These are phyloP conservation scores for Neofusicoccum parvum DNA, from an alignment of 2,329 filamentous ascomycete species.

Conservation along the genomic window DNA sequence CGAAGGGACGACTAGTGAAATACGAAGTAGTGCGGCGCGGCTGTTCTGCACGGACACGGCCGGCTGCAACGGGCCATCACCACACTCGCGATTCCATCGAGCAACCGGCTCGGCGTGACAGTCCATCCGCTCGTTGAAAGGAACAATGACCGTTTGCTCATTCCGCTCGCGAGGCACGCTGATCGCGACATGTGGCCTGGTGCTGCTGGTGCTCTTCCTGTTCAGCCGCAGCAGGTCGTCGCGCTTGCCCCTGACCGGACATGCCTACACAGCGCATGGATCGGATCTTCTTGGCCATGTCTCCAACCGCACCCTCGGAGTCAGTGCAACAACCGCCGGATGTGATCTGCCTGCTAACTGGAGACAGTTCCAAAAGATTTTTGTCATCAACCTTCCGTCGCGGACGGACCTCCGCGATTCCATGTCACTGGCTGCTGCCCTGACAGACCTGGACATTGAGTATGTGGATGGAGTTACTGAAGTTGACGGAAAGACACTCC, in stretches of 20 bases:
- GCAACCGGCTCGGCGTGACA: background rate
- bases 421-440: slow-evolving; percentile 50
- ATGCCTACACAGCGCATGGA: background rate
- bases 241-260: background rate
- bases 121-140: background rate
- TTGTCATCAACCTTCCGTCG: slow-evolving; percentile 55
- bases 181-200: background rate
- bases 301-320: slow-evolving; percentile 17
- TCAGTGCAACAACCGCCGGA: background rate
- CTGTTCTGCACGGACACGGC: too few species aligned
- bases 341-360: background rate
- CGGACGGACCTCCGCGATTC: slow-evolving; percentile 56
- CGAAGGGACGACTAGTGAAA: too few species aligned
- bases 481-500: slow-evolving; percentile 32
- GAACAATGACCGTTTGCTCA: background rate
- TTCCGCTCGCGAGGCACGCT: background rate
- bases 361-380: slow-evolving; percentile 54
- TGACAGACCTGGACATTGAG: slow-evolving; percentile 49
- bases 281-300: background rate
- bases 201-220: background rate
- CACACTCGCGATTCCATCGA: background rate
- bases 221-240: background rate
- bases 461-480: slow-evolving; percentile 52
- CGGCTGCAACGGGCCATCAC: background rate
- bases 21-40: too few species aligned